These are phyloP conservation scores for Diaporthe citri DNA, from an alignment of 2,329 filamentous ascomycete species.

Conservation along the genomic window DNA sequence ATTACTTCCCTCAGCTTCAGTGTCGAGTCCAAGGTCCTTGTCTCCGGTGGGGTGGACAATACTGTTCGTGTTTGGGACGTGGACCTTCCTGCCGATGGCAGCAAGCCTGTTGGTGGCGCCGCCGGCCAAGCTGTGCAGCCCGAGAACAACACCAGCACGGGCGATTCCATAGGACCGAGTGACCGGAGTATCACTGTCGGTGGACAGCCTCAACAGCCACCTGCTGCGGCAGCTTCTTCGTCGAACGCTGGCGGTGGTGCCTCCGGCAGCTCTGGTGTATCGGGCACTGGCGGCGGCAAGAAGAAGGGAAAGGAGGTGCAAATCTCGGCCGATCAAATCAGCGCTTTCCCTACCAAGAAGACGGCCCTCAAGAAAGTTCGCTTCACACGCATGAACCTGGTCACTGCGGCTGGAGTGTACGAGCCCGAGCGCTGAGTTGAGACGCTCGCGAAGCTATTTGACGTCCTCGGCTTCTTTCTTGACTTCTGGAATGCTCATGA, in stretches of 20 bases:
- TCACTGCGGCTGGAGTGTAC: slow-evolving; percentile 84
- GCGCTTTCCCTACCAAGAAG: slow-evolving; percentile 95
- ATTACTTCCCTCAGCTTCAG: slow-evolving; percentile 96
- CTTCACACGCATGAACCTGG: slow-evolving; percentile 95
- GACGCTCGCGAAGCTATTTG: background rate
- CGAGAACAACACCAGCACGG: slow-evolving; percentile 50
- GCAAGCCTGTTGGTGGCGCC: slow-evolving; percentile 54
- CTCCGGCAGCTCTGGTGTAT: slow-evolving; percentile 47
- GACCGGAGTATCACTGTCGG: slow-evolving; percentile 56
- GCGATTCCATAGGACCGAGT: slow-evolving; percentile 49
- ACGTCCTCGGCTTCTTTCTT: background rate
- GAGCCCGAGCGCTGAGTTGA: slow-evolving; percentile 65
- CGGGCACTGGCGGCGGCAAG: slow-evolving; percentile 56
- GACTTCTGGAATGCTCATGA: background rate
- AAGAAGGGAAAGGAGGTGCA: slow-evolving; percentile 93
- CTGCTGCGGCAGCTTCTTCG: slow-evolving; percentile 55
- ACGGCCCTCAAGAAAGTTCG: slow-evolving; percentile 92
- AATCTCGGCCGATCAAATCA: slow-evolving; percentile 93
- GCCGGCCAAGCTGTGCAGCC: slow-evolving; percentile 43
- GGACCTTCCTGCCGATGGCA: slow-evolving; percentile 75
- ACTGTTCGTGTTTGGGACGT: slow-evolving; percentile 97
- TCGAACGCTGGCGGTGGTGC: slow-evolving; percentile 50
- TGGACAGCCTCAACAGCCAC: slow-evolving; percentile 49
- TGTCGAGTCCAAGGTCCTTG: slow-evolving; percentile 89
- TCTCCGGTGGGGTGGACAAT: slow-evolving; percentile 90